Percentiles rank a stretch among this genome's conserved stretches.
These are phyloP conservation scores for Mrakia gelida DNA, from an alignment of 768 basidiomycete genomes.

Conservation along the genomic window DNA sequence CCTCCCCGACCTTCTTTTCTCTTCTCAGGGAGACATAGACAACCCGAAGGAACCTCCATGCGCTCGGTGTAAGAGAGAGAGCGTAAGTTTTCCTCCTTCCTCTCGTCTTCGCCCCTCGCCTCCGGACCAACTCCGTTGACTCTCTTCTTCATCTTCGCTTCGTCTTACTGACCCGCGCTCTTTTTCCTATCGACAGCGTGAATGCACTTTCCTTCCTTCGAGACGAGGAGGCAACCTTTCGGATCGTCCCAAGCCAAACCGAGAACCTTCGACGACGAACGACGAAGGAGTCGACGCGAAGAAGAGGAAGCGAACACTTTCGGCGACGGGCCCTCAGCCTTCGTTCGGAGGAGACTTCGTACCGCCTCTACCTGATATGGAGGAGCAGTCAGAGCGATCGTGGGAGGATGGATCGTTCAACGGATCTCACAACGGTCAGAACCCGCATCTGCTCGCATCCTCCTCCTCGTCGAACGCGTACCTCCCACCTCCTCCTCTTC, in stretches of 20 bases:
- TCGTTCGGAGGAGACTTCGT: neutral
- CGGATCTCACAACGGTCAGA: no score
- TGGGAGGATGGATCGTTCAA: neutral
- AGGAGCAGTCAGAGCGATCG: neutral
- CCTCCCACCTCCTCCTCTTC: no score
- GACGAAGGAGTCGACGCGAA: neutral
- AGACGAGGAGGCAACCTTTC: slow-evolving; percentile 31
- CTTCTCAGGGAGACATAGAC: slow-evolving; percentile 33
- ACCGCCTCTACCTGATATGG: neutral
- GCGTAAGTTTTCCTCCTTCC: slow-evolving; percentile 1
- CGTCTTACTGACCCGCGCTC: neutral
- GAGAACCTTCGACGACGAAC: neutral
- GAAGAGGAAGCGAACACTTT: neutral
- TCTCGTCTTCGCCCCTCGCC: neutral
- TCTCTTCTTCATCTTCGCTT: neutral
- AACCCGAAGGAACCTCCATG: slow-evolving; percentile 35
- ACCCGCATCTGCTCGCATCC: no score
- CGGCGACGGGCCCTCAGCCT: neutral
- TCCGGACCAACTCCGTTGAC: neutral
- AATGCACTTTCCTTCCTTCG: slow-evolving; percentile 28
- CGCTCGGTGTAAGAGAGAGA: slow-evolving; percentile 35
- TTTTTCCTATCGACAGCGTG: neutral
- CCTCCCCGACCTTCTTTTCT: neutral
- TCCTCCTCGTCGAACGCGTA: no score
- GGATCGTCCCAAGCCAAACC: neutral